Conservation (phyloP, 2,329 filamentous ascomycete species). For the Diplocarpon rosae region DNA sequence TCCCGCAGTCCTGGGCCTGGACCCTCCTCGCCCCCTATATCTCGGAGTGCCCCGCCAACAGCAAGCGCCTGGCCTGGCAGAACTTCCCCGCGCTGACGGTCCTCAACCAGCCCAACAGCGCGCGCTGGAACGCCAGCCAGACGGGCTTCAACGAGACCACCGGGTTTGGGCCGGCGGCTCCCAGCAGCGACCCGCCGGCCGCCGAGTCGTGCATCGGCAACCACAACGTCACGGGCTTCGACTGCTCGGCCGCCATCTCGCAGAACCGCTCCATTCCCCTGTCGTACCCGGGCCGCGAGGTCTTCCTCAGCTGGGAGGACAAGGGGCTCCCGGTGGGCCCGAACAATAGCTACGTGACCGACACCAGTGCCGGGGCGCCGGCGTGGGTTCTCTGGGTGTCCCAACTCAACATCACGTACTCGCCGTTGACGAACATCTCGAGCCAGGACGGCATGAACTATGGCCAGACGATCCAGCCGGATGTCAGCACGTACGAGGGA, state of each 20-base stretch:
- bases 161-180: constrained; percentile 36
- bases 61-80: constrained; percentile 70
- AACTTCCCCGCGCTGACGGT: constrained; percentile 68
- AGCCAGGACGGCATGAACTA: constrained; percentile 27
- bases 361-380: constrained; percentile 45
- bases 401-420: constrained; percentile 67
- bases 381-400: constrained; percentile 64
- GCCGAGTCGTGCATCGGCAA: constrained; percentile 46
- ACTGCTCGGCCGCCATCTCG: constrained; percentile 53
- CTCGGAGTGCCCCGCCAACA: constrained; percentile 59
- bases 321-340: constrained; percentile 61
- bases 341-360: constrained; percentile 72
- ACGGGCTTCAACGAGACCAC: constrained; percentile 53
- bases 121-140: constrained; percentile 51
- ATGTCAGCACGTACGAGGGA: constrained; percentile 47
- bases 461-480: constrained; percentile 55
- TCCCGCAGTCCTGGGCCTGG: constrained; percentile 81
- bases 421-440: constrained; percentile 43
- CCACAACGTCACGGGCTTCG: constrained; percentile 39
- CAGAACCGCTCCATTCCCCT: constrained; percentile 62
- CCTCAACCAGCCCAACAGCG: constrained; percentile 67
- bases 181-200: constrained; percentile 29
- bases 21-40: constrained; percentile 74
- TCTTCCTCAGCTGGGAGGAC: constrained; percentile 62
- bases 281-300: constrained; percentile 60